phyloP scores from a whole-genome alignment of 306 rosid species.

The Prunus fruticosa region DNA sequence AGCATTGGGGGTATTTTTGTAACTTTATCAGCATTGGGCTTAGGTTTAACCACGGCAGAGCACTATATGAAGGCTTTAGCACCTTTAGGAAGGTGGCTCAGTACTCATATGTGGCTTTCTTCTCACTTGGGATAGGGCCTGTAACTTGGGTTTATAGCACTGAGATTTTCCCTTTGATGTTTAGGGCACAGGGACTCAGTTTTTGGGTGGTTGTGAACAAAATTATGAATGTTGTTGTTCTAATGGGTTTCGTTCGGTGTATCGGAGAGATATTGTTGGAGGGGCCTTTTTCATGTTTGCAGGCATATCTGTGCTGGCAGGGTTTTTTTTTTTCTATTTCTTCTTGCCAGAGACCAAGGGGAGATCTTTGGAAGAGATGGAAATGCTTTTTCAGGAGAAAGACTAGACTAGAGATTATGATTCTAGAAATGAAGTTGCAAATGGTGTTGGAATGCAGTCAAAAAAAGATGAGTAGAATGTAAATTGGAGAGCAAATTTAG shows the following conservation, averaged over 20 bases:
- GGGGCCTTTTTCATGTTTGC: not conserved
- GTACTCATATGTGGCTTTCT: constrained; percentile 45
- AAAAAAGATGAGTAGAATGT: constrained; percentile 6
- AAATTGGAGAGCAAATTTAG: not conserved
- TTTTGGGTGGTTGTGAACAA: constrained; percentile 79
- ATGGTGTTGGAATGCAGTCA: constrained; percentile 26
- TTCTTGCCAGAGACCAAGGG: constrained; percentile 64
- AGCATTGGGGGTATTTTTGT: too few relatives aligned
- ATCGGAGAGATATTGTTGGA: not conserved
- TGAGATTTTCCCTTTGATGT: constrained; percentile 73
- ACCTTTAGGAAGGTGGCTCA: too few relatives aligned
- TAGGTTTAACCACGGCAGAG: too few relatives aligned
- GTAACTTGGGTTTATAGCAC: constrained; percentile 73
- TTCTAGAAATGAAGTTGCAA: not conserved
- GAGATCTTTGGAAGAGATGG: constrained; percentile 63
- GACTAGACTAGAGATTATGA: not conserved
- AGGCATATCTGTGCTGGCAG: not conserved
- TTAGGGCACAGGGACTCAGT: constrained; percentile 70
- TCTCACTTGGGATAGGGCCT: constrained; percentile 71
- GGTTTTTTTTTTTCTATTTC: not conserved
- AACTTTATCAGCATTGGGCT: too few relatives aligned
- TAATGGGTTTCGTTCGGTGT: constrained; percentile 60
- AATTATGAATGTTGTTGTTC: constrained; percentile 49
- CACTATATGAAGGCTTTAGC: too few relatives aligned
- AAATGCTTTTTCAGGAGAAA: constrained; percentile 40